These are phyloP conservation scores for Endotrypanum monterogeii DNA, from an alignment of 208 protist species.

Conservation along the genomic window DNA sequence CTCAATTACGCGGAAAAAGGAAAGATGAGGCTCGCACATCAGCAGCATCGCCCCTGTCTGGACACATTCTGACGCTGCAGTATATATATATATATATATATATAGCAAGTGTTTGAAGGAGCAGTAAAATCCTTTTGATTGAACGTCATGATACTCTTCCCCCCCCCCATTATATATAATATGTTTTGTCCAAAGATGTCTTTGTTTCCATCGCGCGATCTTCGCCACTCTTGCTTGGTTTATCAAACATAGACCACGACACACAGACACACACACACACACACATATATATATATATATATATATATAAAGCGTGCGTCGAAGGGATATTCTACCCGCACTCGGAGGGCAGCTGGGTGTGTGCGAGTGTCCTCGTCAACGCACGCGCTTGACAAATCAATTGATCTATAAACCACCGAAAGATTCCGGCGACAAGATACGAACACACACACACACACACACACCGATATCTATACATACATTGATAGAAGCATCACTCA, in stretches of 20 bases:
- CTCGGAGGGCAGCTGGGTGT: no score
- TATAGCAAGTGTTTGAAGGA: not conserved
- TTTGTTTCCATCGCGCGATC: not conserved
- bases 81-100: not conserved
- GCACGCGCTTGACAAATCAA: not conserved
- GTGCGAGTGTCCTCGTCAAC: no score
- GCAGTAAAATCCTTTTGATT: not conserved
- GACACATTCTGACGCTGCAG: not conserved
- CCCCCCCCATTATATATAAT: not conserved
- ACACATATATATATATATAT: constrained; percentile 5
- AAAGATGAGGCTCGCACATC: not conserved
- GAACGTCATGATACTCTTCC: not conserved
- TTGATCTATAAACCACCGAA: no score
- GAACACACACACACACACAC: constrained; percentile 13
- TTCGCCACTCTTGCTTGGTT: not conserved
- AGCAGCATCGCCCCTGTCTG: not conserved
- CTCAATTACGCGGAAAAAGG: no score
- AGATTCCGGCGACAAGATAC: no score
- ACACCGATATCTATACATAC: not conserved
- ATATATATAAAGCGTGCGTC: constrained; percentile 10
- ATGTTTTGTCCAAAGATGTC: no score
- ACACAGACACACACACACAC: not conserved
- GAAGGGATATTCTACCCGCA: not conserved
- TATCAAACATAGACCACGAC: not conserved
- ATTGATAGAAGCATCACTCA: no score